These are phyloP conservation scores for Suhomyces sp. DNA, from an alignment of 805 yeast genomes.

Conservation along the genomic window DNA sequence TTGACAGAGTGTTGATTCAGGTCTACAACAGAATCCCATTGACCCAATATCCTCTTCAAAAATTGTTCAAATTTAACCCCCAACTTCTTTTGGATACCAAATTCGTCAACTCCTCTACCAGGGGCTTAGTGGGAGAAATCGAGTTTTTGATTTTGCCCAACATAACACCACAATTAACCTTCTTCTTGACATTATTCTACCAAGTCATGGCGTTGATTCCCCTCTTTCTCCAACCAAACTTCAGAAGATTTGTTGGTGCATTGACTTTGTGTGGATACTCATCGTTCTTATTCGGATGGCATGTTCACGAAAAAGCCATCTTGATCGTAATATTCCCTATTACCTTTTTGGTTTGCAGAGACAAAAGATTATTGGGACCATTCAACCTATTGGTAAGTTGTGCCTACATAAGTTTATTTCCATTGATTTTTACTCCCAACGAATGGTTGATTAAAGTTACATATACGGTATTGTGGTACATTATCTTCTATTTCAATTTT, in stretches of 20 bases:
- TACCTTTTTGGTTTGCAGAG: conserved; percentile 69
- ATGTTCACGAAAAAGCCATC: conserved; percentile 98
- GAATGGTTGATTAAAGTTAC: conserved; percentile 76
- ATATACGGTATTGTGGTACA: conserved; percentile 83
- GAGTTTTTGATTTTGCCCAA: conserved; percentile 78
- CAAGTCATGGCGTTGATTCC: conserved; percentile 79
- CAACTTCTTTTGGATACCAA: conserved; percentile 33
- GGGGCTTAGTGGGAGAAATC: conserved; percentile 92
- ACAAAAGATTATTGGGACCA: conserved; percentile 67
- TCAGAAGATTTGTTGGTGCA: conserved; percentile 76
- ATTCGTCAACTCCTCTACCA: conserved; percentile 48
- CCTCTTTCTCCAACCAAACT: conserved; percentile 65
- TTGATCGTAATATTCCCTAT: conserved; percentile 85
- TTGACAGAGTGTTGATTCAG: conserved; percentile 67
- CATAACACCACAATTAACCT: conserved; percentile 75
- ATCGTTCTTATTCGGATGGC: conserved; percentile 96
- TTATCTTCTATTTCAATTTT: conserved; percentile 70
- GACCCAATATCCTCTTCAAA: conserved; percentile 27
- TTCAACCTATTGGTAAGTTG: conserved; percentile 72
- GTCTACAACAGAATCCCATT: conserved; percentile 38
- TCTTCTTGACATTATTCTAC: conserved; percentile 77
- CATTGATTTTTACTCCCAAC: conserved; percentile 74
- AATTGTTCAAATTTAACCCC: conserved; percentile 47
- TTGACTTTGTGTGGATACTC: conserved; percentile 88
- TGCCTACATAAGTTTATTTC: conserved; percentile 86